A percentile compares a stretch with the other conserved stretches of the same genome.
These are phyloP conservation scores for Debaryomyces fabryi DNA, from an alignment of 1,139 yeast genomes.

Conservation along the genomic window DNA sequence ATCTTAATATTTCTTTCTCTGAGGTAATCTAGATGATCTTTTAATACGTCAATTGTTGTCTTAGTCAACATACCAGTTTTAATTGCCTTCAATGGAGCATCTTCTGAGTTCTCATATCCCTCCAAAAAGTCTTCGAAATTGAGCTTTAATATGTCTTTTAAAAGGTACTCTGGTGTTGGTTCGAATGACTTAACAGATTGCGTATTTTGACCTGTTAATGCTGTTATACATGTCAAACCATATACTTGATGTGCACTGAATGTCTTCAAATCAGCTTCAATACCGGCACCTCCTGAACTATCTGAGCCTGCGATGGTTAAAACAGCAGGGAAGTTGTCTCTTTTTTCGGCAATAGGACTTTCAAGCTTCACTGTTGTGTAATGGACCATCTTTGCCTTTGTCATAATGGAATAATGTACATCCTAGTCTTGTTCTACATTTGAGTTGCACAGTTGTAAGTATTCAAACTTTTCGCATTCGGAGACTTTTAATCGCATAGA, in stretches of 20 bases:
- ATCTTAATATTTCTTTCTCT: constrained; percentile 35
- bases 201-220: constrained; percentile 84
- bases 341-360: background rate
- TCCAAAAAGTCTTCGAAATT: constrained; percentile 63
- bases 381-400: background rate
- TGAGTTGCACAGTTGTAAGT: background rate
- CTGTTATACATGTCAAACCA: constrained; percentile 80
- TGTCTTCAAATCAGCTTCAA: constrained; percentile 90
- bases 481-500: constrained; percentile 7
- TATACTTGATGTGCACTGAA: constrained; percentile 78
- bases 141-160: constrained; percentile 52
- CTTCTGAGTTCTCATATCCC: constrained; percentile 24
- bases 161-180: constrained; percentile 45
- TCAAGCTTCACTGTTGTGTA: background rate
- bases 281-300: constrained; percentile 93
- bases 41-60: constrained; percentile 56
- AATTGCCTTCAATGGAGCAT: constrained; percentile 55
- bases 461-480: constrained; percentile 7
- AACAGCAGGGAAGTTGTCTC: constrained; percentile 40
- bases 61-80: constrained; percentile 81
- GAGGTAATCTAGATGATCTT: constrained; percentile 32
- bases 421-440: background rate
- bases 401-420: background rate
- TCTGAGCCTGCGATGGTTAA: constrained; percentile 83
- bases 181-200: constrained; percentile 56